A percentile compares a stretch with the other conserved stretches of the same genome.
Evolutionary conservation across 208 protist species (phyloP).

Genomic region (Acanthamoeba quina): DNA sequence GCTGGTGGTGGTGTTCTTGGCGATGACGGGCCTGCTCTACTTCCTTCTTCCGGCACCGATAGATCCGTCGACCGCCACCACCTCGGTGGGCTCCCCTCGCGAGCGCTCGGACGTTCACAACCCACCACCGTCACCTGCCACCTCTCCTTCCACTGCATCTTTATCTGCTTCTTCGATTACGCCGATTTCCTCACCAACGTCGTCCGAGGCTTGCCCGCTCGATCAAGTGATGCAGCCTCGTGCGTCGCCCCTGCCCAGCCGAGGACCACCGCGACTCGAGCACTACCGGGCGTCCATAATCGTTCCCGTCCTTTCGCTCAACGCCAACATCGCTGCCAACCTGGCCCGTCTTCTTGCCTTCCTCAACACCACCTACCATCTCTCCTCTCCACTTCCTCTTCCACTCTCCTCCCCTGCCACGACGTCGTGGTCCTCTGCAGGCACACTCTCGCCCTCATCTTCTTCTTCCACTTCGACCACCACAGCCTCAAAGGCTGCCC

Average conservation of each 20-base stretch:
- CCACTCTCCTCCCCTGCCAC: background rate
- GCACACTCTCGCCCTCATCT: background rate
- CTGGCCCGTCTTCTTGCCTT: slow-evolving; percentile 29
- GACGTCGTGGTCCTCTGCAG: background rate
- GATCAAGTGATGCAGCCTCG: background rate
- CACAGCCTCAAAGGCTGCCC: background rate
- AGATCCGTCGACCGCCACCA: background rate
- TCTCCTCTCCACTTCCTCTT: background rate
- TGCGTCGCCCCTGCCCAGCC: slow-evolving; percentile 9
- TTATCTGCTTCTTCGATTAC: background rate
- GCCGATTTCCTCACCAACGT: background rate
- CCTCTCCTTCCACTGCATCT: background rate
- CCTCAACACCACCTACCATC: slow-evolving; percentile 33
- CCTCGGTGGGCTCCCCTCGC: background rate
- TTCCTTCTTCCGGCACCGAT: background rate
- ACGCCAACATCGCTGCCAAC: slow-evolving; percentile 46
- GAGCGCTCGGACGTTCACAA: background rate
- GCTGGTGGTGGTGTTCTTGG: slow-evolving; percentile 7
- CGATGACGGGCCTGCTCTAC: slow-evolving; percentile 32
- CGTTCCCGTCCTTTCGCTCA: background rate
- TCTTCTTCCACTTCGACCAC: background rate
- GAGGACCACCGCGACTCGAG: slow-evolving; percentile 8
- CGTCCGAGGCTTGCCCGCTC: background rate
- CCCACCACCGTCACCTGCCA: no score
- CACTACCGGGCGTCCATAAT: slow-evolving; percentile 2